These are phyloP conservation scores for Heterobasidion annosum DNA, from an alignment of 1,284 basidiomycete genomes.

Conservation along the genomic window DNA sequence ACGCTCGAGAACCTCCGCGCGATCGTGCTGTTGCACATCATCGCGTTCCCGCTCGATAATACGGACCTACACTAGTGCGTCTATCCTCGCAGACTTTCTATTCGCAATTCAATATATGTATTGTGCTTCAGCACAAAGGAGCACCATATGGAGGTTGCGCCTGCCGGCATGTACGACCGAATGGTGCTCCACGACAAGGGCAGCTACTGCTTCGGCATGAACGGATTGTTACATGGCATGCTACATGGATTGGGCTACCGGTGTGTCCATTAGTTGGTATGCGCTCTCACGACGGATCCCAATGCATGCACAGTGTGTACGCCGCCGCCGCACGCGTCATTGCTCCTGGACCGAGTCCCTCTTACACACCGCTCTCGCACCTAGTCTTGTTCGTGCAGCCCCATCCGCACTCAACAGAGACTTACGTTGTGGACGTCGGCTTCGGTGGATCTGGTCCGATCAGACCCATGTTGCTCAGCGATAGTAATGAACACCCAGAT, in stretches of 20 bases:
- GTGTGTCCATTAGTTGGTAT: conserved; percentile 10
- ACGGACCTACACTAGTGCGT: conserved; percentile 5
- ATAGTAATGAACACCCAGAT: conserved; percentile 11
- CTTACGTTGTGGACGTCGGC: conserved; percentile 29
- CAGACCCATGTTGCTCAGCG: conserved; percentile 26
- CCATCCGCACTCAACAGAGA: conserved; percentile 18
- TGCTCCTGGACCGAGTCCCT: conserved; percentile 7
- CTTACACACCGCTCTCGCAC: conserved; percentile 19
- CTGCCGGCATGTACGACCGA: conserved; percentile 19
- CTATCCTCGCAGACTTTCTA: neutral
- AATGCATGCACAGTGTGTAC: conserved; percentile 16
- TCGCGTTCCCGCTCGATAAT: conserved; percentile 3
- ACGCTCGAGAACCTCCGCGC: conserved; percentile 1
- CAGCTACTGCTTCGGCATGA: conserved; percentile 29
- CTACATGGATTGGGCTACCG: conserved; percentile 28
- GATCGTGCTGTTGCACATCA: conserved; percentile 1
- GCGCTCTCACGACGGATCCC: neutral
- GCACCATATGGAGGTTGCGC: conserved; percentile 23
- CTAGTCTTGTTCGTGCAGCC: conserved; percentile 30
- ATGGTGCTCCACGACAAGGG: conserved; percentile 21
- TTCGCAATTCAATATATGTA: neutral
- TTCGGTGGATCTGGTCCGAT: conserved; percentile 21
- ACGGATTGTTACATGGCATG: conserved; percentile 25
- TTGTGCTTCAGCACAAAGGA: conserved; percentile 17
- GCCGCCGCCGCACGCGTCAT: conserved; percentile 21